Base-by-base conservation (phyloP, 495 filamentous ascomycete species). In the Aspergillus panamensis region DNA sequence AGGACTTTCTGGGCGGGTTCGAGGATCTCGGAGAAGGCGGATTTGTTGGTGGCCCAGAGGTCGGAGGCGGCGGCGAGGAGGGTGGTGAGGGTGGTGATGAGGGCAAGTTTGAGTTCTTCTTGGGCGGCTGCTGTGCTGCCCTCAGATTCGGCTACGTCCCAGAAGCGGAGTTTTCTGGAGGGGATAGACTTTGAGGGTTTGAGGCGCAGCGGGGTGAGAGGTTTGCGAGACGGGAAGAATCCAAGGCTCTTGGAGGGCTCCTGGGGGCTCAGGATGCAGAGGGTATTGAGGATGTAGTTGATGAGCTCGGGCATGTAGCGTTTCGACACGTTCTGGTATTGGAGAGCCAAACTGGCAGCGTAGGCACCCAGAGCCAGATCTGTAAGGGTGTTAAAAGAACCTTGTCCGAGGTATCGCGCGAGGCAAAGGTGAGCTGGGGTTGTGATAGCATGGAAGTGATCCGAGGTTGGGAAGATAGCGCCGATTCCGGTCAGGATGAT, bases 371-470 rank as follows among this genome's bases (percentile, higher is more conserved):
- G 87, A 8, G 82, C 80, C 39, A 90, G 81, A 59, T 91, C 87
- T 21, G 76, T 65, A 6, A 91, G 70, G 3, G 71, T 69, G 40
- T 81, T 78, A 0, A 89, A 87, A 29, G 84, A 75, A 48, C 83
- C 88, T 62, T 95, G 84, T 0, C 86, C 89, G n/a, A 98, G 78
- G 66, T 88, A 97, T 47, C 89, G 82, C 30, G 83, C 81, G 69
- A 97, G 88, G 50, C 68, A 82, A 7, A 97, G 81, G 66, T 89
- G 87, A 1, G 93, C 89, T 0, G 94, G 94, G 5, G 94, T 97
- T 48, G 88, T 85, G 14, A 97, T 88, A 54, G 91, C 87, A 62
- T 97, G 94, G 71, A 97, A 97, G 69, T 96, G 91, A 73, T 99
- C 94, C 0, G 90, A 96, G 0, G 95, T 96, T 6, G 95, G 91